Evolutionary conservation across 139 green algal species (phyloP), one percentile per base, ranked within the genome.

Genomic region (Chlorella ohadii): DNA sequence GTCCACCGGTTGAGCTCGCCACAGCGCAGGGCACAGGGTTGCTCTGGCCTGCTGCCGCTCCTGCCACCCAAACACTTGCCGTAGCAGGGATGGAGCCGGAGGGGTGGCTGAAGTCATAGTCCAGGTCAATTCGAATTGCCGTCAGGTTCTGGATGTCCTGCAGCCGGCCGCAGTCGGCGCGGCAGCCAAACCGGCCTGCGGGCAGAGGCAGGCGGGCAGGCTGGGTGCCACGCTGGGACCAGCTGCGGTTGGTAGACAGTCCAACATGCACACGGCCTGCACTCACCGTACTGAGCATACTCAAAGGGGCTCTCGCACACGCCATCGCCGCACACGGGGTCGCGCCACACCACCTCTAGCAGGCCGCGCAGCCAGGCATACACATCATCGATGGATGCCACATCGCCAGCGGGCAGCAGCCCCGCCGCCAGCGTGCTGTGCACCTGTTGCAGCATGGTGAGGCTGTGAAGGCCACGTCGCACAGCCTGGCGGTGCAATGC

Each of bases 311-410:
- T 78, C 27, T 96, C 91, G 83, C 95, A 98, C 4, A 95, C 59
- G 20, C 95, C 95, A 79, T 98, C 94, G 61, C 95, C 95, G 75
- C 95, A 98, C 15, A 90, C 88, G 1, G 93, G 93, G 82, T 98
- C 94, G 57, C 88, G 86, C 93, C 93, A 98, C 1, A 96, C 88
- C 22, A 82, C 68, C 82, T 93, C 89, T 12, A 95, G 44, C 0
- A 90, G 78, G 16, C 47, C 72, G 11, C 89, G 81, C 39, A 96
- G 86, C 93, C 93, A 96, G 34, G 3, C 63, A 33, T 94, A 93
- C n/a, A 96, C 86, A 16, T 93, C 89, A 55, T 88, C 87, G 4
- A 87, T 87, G 41, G 83, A 89, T 22, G 87, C 68, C 70, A 78
- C 74, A n/a, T 86, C 70, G 34, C 55, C 68, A 1, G 12, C 11